Percentiles rank a stretch among this genome's conserved stretches.
Conservation (phyloP, 2,329 filamentous ascomycete genomes). For the Endocalyx cinctus region DNA sequence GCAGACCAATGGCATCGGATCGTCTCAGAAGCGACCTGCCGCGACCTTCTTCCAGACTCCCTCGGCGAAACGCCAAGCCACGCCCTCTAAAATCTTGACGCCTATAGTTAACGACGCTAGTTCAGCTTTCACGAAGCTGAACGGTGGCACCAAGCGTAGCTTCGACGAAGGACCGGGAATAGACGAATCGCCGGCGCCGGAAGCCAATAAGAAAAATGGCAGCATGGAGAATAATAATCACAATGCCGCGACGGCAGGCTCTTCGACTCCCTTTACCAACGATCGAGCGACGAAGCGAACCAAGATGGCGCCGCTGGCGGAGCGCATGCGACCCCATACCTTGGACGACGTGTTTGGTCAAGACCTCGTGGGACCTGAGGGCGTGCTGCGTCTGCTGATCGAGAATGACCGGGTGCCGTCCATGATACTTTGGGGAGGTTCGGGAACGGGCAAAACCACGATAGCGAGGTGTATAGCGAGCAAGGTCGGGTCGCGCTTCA, state of each 20-base stretch:
- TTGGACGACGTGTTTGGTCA: constrained; percentile 89
- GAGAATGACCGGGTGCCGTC: constrained; percentile 82
- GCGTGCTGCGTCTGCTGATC: constrained; percentile 83
- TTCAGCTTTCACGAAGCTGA: too few relatives aligned
- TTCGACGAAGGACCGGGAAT: constrained; percentile 50
- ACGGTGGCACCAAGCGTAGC: constrained; percentile 38
- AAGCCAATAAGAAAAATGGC: constrained; percentile 17
- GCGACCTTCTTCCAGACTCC: constrained; percentile 60
- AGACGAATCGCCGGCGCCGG: constrained; percentile 21
- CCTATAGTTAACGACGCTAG: constrained; percentile 32
- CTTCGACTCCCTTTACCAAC: too few relatives aligned
- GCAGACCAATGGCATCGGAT: constrained; percentile 28
- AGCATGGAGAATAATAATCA: constrained; percentile 15
- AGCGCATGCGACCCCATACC: constrained; percentile 82
- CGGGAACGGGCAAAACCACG: constrained; percentile 82
- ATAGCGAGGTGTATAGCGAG: constrained; percentile 88
- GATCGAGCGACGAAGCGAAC: too few relatives aligned
- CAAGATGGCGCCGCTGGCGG: constrained; percentile 78
- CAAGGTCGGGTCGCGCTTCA: constrained; percentile 77
- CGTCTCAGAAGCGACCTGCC: constrained; percentile 49
- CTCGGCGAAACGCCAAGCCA: constrained; percentile 49
- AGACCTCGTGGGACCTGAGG: constrained; percentile 78
- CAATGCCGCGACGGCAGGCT: constrained; percentile 35
- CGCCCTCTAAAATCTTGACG: constrained; percentile 26
- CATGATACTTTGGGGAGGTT: constrained; percentile 89